These are phyloP conservation scores for Amanita subjunquillea DNA, from an alignment of 768 basidiomycete genomes.

Conservation along the genomic window DNA sequence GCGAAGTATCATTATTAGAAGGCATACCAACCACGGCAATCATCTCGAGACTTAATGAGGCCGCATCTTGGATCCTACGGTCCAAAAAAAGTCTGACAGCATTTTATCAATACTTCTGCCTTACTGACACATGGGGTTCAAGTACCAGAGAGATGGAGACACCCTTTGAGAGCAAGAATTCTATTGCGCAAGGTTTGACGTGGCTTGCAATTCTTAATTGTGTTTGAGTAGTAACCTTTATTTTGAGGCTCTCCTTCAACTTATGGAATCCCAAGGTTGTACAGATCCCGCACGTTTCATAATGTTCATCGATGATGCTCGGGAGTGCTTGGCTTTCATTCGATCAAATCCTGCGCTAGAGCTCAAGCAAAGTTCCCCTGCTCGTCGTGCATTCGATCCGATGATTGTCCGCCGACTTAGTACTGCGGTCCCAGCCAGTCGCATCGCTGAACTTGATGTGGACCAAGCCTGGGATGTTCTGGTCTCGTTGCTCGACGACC, in stretches of 20 bases:
- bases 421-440: conserved; percentile 59
- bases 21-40: conserved; percentile 43
- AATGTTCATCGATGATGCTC: conserved; percentile 27
- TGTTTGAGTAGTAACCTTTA: not conserved
- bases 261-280: conserved; percentile 33
- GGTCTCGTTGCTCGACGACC: conserved; percentile 38
- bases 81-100: conserved; percentile 26
- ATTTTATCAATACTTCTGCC: not conserved
- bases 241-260: conserved; percentile 37
- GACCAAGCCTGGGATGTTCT: conserved; percentile 43
- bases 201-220: not conserved
- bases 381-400: conserved; percentile 51
- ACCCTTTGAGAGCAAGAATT: conserved; percentile 42
- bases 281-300: conserved; percentile 26
- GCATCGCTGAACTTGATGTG: conserved; percentile 38
- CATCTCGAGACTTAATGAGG: conserved; percentile 45
- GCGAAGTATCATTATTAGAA: conserved; percentile 69
- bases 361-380: conserved; percentile 34
- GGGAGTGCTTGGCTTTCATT: conserved; percentile 29
- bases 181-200: conserved; percentile 44
- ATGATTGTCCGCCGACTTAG: conserved; percentile 56
- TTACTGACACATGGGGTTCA: not conserved
- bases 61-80: conserved; percentile 46
- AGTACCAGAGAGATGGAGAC: conserved; percentile 41
- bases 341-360: conserved; percentile 25